Base-by-base conservation (phyloP, 2,329 filamentous ascomycete genomes). In the Alternaria viburni region DNA sequence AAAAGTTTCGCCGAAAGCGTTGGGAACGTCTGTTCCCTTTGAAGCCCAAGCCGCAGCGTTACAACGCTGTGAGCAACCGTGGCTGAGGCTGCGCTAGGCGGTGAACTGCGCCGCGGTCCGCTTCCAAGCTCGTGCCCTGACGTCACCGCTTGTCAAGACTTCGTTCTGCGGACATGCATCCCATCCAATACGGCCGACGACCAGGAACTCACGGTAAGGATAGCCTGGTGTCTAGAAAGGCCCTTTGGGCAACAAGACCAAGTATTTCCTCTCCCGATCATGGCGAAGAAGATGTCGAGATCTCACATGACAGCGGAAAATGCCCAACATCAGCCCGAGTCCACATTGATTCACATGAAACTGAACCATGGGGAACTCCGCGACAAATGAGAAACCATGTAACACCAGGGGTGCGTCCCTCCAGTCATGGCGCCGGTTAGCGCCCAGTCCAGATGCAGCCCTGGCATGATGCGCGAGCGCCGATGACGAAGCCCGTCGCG, bases 401-500 rank as follows among this genome's bases (percentile, higher is more conserved):
- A 54, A 45, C 46, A 47, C 17, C 58, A 57, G 57, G 56, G 50
- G 57, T 46, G 59, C 28, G 51, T 59, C 58, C 56, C 17, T 44
- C 62, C 70, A 69, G 57, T 64, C 64, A 69, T 58, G 63, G 57
- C 47, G 43, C 47, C 36, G 28, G 36, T 52, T 61, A 57, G 60
- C 65, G 59, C 63, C 59, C 43, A 64, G 62, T 54, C 62, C 59
- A 54, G 19, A 57, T 58, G 59, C 62, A 66, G 60, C 52, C 43
- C 43, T 51, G 44, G 36, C 56, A 56, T 61, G 57, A 47, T 57
- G 55, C 43, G 32, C n/a, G 59, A 58, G 67, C 68, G 64, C 65
- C 73, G 62, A 76, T 76, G 74, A 76, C 74, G 73, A 70, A 73
- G 65, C 62, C 60, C 41, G 64, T 63, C 59, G 52, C 56, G 55